Conservation (phyloP, 225 moss, liverwort and hornwort species). For the Pleurozium schreberi region DNA sequence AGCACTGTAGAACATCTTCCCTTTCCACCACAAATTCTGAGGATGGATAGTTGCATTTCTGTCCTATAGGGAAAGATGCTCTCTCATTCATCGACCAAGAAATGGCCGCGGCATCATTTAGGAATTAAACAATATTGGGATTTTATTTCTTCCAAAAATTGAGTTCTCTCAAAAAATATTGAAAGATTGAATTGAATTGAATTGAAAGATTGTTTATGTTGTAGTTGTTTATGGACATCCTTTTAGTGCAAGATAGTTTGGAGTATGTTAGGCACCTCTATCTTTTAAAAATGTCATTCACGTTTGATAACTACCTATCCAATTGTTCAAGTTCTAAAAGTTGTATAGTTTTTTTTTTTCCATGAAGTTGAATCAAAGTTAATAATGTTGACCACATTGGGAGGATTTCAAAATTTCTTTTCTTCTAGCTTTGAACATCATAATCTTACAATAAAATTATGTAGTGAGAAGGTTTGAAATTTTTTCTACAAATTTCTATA, state of each 20-base stretch:
- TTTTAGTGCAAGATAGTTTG: not conserved
- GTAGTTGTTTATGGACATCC: not conserved
- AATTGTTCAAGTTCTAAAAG: not conserved
- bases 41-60: no score
- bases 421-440: not conserved
- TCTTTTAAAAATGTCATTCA: not conserved
- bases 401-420: not conserved
- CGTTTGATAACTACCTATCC: not conserved
- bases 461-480: rapidly evolving
- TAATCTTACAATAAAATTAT: not conserved
- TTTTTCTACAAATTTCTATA: not conserved
- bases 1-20: no score
- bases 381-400: rapidly evolving
- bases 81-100: no score
- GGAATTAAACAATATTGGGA: no score
- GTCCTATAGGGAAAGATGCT: no score
- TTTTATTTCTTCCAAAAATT: not conserved
- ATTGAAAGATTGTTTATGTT: not conserved
- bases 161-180: not conserved
- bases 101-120: no score
- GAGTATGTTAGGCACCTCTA: not conserved
- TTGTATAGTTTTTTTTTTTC: no score
- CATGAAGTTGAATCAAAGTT: no score
- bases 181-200: not conserved
- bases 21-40: no score